These are phyloP conservation scores for Zygosaccharomyces bisporus DNA, from an alignment of 805 yeast genomes.

Conservation along the genomic window DNA sequence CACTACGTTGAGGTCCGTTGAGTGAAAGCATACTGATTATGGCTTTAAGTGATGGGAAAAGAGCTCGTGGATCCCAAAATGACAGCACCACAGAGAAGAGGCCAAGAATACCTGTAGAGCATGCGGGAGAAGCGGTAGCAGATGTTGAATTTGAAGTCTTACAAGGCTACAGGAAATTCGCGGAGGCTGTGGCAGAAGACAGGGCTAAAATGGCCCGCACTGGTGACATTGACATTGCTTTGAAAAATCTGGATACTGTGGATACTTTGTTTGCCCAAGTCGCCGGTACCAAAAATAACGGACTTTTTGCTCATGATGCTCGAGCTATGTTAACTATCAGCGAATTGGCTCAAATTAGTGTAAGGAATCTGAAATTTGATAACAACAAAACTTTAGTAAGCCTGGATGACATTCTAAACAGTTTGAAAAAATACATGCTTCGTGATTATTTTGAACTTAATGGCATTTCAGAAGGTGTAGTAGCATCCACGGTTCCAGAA, in stretches of 20 bases:
- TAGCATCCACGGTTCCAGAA: slow-evolving; percentile 2
- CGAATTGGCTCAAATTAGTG: slow-evolving; percentile 59
- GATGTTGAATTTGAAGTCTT: slow-evolving; percentile 31
- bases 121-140: slow-evolving; percentile 5
- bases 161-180: slow-evolving; percentile 34
- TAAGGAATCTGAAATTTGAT: slow-evolving; percentile 58
- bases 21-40: not conserved
- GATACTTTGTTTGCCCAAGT: slow-evolving; percentile 46
- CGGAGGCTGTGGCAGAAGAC: slow-evolving; percentile 34
- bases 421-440: slow-evolving; percentile 40
- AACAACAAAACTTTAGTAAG: slow-evolving; percentile 49
- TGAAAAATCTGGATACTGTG: slow-evolving; percentile 42
- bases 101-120: not conserved
- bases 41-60: slow-evolving; percentile 2
- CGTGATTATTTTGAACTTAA: slow-evolving; percentile 28
- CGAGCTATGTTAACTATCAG: slow-evolving; percentile 58
- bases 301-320: slow-evolving; percentile 58
- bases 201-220: slow-evolving; percentile 54
- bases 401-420: slow-evolving; percentile 44
- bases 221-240: slow-evolving; percentile 51
- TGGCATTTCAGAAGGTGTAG: slow-evolving; percentile 18
- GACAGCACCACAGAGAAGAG: slow-evolving; percentile 1
- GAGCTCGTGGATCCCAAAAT: slow-evolving; percentile 8
- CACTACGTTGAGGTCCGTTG: not conserved
- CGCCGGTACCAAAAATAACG: slow-evolving; percentile 38